Conservation (phyloP, 73 alveolate species). For the Paramecium primaurelia region DNA sequence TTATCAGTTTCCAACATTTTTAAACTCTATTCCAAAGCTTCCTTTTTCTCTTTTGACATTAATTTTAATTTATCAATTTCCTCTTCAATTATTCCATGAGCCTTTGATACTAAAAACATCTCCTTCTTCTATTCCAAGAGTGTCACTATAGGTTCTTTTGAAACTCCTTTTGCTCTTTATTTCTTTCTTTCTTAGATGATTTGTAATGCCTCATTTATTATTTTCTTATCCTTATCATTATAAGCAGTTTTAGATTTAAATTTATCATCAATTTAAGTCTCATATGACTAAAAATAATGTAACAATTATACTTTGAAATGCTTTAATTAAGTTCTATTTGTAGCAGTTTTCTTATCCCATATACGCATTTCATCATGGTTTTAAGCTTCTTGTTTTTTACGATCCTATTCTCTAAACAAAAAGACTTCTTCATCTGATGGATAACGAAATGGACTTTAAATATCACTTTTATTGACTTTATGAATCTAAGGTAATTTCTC, state of each 20-base stretch:
- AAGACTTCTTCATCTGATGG: slow-evolving; percentile 51
- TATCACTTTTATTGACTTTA: neutral
- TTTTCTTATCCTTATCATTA: slow-evolving; percentile 24
- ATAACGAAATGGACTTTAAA: slow-evolving; percentile 35
- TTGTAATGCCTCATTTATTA: slow-evolving; percentile 35
- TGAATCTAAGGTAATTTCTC: slow-evolving; percentile 16
- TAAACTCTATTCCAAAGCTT: slow-evolving; percentile 50
- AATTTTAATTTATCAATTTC: slow-evolving; percentile 49
- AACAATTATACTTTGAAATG: neutral
- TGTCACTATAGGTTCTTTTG: slow-evolving; percentile 53
- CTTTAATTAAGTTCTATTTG: slow-evolving; percentile 20
- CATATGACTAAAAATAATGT: neutral
- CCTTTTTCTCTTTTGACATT: slow-evolving; percentile 45
- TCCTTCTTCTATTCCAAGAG: slow-evolving; percentile 54
- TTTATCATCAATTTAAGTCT: neutral
- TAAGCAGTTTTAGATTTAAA: neutral
- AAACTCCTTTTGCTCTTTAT: slow-evolving; percentile 46
- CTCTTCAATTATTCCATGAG: slow-evolving; percentile 57
- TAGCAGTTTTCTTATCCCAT: slow-evolving; percentile 47
- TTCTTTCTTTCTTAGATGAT: slow-evolving; percentile 49
- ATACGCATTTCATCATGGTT: neutral
- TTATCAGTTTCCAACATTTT: slow-evolving; percentile 46
- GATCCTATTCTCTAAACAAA: slow-evolving; percentile 23
- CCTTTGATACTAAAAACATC: slow-evolving; percentile 60
- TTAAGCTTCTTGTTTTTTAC: neutral